Percentiles rank a stretch among this genome's conserved stretches.
Evolutionary conservation across 768 basidiomycete species (phyloP).

Genomic region (Podaxis sp.): DNA sequence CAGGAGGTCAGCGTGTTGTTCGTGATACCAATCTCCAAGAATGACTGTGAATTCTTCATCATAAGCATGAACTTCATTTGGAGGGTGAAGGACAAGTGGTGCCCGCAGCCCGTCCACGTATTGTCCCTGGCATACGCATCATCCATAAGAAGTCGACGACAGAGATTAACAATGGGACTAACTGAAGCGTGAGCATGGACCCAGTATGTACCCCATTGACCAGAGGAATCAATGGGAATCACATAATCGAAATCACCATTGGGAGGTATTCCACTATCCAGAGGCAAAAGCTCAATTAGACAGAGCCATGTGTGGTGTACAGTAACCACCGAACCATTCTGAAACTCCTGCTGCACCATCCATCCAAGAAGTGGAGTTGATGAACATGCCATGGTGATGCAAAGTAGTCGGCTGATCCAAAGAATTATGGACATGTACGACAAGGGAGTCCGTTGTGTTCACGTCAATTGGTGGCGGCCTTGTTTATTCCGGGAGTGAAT

Average conservation of each 20-base stretch:
- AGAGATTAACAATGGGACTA: slow-evolving; percentile 16
- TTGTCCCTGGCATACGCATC: slow-evolving; percentile 51
- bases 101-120: slow-evolving; percentile 93
- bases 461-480: slow-evolving; percentile 84
- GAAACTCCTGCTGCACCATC: slow-evolving; percentile 83
- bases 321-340: slow-evolving; percentile 60
- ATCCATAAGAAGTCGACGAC: background rate
- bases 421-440: slow-evolving; percentile 75
- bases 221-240: slow-evolving; percentile 63
- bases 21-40: slow-evolving; percentile 91
- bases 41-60: slow-evolving; percentile 89
- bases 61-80: slow-evolving; percentile 63
- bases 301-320: background rate
- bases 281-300: background rate
- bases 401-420: slow-evolving; percentile 64
- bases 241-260: slow-evolving; percentile 69
- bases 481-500: background rate
- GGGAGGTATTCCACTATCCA: slow-evolving; percentile 70
- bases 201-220: slow-evolving; percentile 82
- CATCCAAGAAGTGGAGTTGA: slow-evolving; percentile 83
- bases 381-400: slow-evolving; percentile 96
- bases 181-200: slow-evolving; percentile 64
- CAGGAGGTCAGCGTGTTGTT: slow-evolving; percentile 59
- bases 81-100: slow-evolving; percentile 74
- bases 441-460: slow-evolving; percentile 62